A percentile compares a stretch with the other conserved stretches of the same genome.
Conservation (phyloP, 495 filamentous ascomycete species). For the Cladorrhinum samala region DNA sequence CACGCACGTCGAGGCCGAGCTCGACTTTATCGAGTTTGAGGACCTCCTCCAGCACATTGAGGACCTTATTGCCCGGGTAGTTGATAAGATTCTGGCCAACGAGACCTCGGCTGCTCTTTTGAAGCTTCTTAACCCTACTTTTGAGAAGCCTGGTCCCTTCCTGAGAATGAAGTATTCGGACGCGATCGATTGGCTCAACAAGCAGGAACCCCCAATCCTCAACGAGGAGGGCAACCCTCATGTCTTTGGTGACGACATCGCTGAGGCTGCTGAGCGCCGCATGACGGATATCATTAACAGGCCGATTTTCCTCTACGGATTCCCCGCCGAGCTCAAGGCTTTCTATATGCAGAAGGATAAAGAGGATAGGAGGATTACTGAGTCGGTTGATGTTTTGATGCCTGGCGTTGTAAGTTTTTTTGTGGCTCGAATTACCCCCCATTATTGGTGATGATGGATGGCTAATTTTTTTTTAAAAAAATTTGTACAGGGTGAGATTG, state of each 20-base stretch:
- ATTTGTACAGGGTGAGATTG: constrained; percentile 68
- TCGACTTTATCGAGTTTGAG: constrained; percentile 92
- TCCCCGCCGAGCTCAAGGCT: constrained; percentile 95
- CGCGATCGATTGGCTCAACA: constrained; percentile 86
- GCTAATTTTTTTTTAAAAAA: background rate
- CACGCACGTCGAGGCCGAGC: constrained; percentile 93
- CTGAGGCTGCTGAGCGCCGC: constrained; percentile 89
- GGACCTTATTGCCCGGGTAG: constrained; percentile 78
- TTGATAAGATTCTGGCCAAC: constrained; percentile 68
- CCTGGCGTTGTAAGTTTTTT: constrained; percentile 35
- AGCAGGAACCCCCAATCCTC: constrained; percentile 68
- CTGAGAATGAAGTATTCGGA: constrained; percentile 91
- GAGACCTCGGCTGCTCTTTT: constrained; percentile 62
- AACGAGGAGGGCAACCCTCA: constrained; percentile 92
- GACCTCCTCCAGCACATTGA: constrained; percentile 92
- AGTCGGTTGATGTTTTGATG: constrained; percentile 95
- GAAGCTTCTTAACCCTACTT: constrained; percentile 79
- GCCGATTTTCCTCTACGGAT: constrained; percentile 95
- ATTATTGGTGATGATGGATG: no score
- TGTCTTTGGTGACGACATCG: constrained; percentile 94
- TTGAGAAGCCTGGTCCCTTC: constrained; percentile 82
- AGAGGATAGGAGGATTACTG: constrained; percentile 78
- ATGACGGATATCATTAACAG: constrained; percentile 97
- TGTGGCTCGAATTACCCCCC: background rate
- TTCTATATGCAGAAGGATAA: constrained; percentile 98